A percentile compares a stretch with the other conserved stretches of the same genome.
Evolutionary conservation across 257 asterid genomes (phyloP).

Genomic region (Nicotiana obtusifolia): DNA sequence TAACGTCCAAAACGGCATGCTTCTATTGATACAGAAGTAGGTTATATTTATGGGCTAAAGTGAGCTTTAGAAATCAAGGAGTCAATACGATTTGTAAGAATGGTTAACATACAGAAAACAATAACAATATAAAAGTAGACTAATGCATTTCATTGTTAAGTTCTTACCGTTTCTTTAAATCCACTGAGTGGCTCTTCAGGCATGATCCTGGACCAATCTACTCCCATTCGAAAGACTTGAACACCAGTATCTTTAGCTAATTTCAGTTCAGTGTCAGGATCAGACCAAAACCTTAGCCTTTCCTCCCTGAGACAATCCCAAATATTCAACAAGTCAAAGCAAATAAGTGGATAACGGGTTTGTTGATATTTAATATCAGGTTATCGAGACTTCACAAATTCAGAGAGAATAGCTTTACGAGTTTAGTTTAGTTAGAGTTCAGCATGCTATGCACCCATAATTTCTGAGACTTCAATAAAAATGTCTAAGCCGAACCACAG

Average conservation of each 20-base stretch:
- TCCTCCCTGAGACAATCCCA: constrained; percentile 64
- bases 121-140: background rate
- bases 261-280: constrained; percentile 87
- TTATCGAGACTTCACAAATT: background rate
- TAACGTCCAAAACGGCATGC: background rate
- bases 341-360: background rate
- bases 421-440: background rate
- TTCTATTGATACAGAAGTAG: background rate
- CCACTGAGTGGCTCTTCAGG: constrained; percentile 76
- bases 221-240: constrained; percentile 88
- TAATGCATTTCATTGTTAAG: background rate
- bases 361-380: background rate
- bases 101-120: background rate
- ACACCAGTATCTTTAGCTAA: constrained; percentile 88
- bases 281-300: constrained; percentile 95
- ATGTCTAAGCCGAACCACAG: background rate
- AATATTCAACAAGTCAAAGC: background rate
- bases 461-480: background rate
- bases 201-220: constrained; percentile 97
- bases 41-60: background rate
- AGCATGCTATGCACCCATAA: background rate
- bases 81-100: background rate
- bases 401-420: background rate
- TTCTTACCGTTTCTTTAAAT: constrained; percentile 52
- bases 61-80: background rate